Evolutionary conservation across 2,329 filamentous ascomycete genomes (phyloP).

Genomic region (Neonectria ditissima): DNA sequence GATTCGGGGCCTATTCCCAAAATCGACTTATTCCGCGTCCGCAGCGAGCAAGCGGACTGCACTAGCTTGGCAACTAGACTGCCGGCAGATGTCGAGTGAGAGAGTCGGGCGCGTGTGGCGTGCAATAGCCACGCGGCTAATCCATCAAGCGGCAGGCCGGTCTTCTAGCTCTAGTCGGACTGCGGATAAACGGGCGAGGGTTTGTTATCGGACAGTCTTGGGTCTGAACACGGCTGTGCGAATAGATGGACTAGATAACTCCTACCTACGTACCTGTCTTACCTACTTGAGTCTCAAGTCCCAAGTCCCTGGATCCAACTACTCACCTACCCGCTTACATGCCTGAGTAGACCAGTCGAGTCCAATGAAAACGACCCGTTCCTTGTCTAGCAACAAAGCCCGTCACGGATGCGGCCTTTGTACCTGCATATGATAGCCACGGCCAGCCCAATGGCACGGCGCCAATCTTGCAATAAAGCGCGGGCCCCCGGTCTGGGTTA

Average conservation of each 20-base stretch:
- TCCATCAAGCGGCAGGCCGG: neutral
- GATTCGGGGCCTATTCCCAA: constrained; percentile 3
- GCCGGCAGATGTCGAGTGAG: constrained; percentile 1
- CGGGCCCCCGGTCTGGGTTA: constrained; percentile 18
- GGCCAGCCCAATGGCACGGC: neutral
- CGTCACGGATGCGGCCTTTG: neutral
- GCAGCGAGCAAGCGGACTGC: neutral
- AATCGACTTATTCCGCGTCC: constrained; percentile 21
- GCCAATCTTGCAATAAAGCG: constrained; percentile 4
- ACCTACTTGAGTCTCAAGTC: no score
- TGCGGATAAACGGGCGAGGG: neutral
- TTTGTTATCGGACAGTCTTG: constrained; percentile 10
- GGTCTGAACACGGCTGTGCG: no score
- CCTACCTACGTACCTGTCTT: no score
- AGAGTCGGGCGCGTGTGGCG: constrained; percentile 10
- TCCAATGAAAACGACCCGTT: neutral
- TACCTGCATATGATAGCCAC: neutral
- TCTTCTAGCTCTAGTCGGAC: neutral
- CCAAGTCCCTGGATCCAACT: no score
- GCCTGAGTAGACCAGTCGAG: neutral
- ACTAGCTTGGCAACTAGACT: constrained; percentile 3
- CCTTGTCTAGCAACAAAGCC: neutral
- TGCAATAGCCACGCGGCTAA: neutral
- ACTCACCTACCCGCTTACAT: no score
- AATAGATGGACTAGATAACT: no score